Percentiles rank a stretch among this genome's conserved stretches.
Evolutionary conservation across 768 basidiomycete species (phyloP).

Genomic region (Rhizopogon rudus): DNA sequence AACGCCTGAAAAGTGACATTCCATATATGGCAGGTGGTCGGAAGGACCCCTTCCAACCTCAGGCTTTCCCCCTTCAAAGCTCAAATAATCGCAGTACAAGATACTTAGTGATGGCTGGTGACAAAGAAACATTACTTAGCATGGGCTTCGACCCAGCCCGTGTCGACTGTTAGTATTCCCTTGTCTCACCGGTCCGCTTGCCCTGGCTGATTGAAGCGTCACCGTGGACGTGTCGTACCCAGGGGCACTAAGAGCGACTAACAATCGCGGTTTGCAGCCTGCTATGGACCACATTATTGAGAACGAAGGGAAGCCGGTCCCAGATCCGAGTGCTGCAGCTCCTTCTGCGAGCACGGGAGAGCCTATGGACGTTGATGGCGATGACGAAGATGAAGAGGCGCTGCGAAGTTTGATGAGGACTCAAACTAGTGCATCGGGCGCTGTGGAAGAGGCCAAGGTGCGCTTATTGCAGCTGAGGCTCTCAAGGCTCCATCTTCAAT

Average conservation of each 20-base stretch:
- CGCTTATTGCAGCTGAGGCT: slow-evolving; percentile 5
- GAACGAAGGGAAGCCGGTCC: slow-evolving; percentile 72
- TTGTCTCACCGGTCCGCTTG: not conserved
- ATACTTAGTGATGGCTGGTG: slow-evolving; percentile 36
- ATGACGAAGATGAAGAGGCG: slow-evolving; percentile 71
- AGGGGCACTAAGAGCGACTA: slow-evolving; percentile 91
- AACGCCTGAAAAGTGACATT: not conserved
- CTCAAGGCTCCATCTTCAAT: not conserved
- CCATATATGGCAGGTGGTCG: not conserved
- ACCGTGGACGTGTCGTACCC: slow-evolving; percentile 2
- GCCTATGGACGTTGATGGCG: slow-evolving; percentile 52
- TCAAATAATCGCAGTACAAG: not conserved
- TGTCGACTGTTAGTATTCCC: slow-evolving; percentile 68
- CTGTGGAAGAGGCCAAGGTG: slow-evolving; percentile 57
- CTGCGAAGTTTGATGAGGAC: slow-evolving; percentile 39
- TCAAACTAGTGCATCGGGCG: slow-evolving; percentile 30
- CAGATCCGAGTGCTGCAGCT: slow-evolving; percentile 44
- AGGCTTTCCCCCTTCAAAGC: not conserved
- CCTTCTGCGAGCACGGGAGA: slow-evolving; percentile 14
- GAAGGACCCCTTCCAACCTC: not conserved
- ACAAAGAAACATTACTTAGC: slow-evolving; percentile 68
- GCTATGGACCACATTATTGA: slow-evolving; percentile 88
- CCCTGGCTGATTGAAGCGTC: not conserved
- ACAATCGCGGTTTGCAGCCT: slow-evolving; percentile 79
- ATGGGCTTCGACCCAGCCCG: slow-evolving; percentile 88